Conservation (phyloP, 2,329 filamentous ascomycete genomes). For the Elsinoe necatrix region DNA sequence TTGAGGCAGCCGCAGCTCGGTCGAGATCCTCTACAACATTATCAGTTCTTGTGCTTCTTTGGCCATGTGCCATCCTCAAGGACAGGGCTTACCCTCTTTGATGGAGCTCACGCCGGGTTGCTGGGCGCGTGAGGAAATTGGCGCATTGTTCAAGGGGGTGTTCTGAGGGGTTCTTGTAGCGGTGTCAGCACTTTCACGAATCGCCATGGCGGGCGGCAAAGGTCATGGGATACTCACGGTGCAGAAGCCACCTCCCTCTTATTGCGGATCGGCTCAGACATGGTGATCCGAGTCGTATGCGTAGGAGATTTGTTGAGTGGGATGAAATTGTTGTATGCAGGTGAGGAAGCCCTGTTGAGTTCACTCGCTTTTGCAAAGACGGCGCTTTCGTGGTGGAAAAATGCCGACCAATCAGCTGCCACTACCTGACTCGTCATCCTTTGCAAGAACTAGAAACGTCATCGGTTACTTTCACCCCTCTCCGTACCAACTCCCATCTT, state of each 20-base stretch:
- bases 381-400: neutral
- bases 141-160: constrained; percentile 89
- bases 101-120: constrained; percentile 91
- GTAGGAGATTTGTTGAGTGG: neutral
- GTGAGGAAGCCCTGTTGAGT: constrained; percentile 8
- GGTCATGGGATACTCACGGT: constrained; percentile 46
- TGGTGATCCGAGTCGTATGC: constrained; percentile 29
- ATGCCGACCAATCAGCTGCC: constrained; percentile 2
- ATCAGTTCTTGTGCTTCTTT: neutral
- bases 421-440: neutral
- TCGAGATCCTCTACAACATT: constrained; percentile 70
- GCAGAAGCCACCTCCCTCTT: constrained; percentile 55
- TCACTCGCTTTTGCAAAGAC: constrained; percentile 5
- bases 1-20: constrained; percentile 73
- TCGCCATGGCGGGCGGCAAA: constrained; percentile 19
- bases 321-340: constrained; percentile 8
- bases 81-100: constrained; percentile 70
- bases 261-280: constrained; percentile 62
- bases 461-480: neutral
- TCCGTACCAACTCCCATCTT: neutral
- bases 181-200: constrained; percentile 21
- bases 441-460: neutral
- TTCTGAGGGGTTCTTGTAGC: constrained; percentile 85
- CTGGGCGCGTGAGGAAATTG: constrained; percentile 94
- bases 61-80: neutral